Evolutionary conservation across 345 rosid genomes (phyloP).

Genomic region (Populus davidiana): DNA sequence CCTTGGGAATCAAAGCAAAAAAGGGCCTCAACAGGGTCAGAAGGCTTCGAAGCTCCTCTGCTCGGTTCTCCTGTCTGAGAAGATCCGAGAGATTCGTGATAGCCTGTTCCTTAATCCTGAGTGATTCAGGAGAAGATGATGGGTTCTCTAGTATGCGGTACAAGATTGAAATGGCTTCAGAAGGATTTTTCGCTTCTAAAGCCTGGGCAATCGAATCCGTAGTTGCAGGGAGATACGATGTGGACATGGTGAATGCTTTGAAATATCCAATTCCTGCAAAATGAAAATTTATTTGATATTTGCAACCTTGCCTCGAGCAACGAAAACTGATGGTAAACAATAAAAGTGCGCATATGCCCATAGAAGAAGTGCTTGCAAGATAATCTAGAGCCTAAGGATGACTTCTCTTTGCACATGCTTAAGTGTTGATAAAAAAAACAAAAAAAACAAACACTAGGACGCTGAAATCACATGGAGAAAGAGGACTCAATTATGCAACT

Average conservation of each 20-base stretch:
- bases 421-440: too few relatives aligned
- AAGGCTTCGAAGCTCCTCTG: conserved; percentile 72
- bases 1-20: conserved; percentile 87
- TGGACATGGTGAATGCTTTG: conserved; percentile 16
- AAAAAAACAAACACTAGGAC: too few relatives aligned
- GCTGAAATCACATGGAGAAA: too few relatives aligned
- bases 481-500: too few relatives aligned
- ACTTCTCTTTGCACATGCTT: too few relatives aligned
- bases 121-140: conserved; percentile 78
- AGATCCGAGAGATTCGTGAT: conserved; percentile 73
- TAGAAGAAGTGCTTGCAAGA: neutral
- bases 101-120: conserved; percentile 78
- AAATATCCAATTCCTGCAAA: conserved; percentile 11
- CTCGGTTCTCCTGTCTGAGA: conserved; percentile 74
- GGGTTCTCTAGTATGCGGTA: conserved; percentile 72
- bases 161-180: conserved; percentile 64
- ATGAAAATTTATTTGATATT: neutral
- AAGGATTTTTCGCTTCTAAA: conserved; percentile 58
- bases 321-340: too few relatives aligned
- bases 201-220: conserved; percentile 68
- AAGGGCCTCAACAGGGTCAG: conserved; percentile 80
- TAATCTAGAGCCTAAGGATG: neutral
- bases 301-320: neutral
- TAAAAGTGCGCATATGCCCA: too few relatives aligned
- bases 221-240: conserved; percentile 29